Evolutionary conservation across 2,329 filamentous ascomycete genomes (phyloP).

Genomic region (Neoscytalidium dimidiatum): DNA sequence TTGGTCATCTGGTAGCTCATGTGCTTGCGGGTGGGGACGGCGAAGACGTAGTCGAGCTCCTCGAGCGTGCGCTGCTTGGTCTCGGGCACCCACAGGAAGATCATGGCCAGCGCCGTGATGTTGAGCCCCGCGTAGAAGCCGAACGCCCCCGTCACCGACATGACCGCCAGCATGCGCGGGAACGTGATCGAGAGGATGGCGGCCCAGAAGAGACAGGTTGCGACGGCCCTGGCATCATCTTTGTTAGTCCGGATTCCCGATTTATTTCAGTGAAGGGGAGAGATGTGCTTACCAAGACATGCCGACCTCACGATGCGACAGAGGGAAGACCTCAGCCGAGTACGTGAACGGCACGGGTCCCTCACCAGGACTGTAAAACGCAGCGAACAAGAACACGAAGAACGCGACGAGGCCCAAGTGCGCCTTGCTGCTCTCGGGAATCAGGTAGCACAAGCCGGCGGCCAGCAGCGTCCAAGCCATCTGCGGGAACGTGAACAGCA

Average conservation of each 20-base stretch:
- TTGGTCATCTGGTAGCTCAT: constrained; percentile 42
- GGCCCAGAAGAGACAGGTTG: constrained; percentile 63
- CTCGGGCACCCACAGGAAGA: constrained; percentile 60
- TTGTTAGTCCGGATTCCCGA: neutral
- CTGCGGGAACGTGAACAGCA: constrained; percentile 52
- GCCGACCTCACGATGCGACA: constrained; percentile 70
- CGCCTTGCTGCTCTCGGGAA: constrained; percentile 42
- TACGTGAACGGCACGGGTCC: constrained; percentile 67
- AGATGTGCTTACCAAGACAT: constrained; percentile 57
- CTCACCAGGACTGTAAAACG: constrained; percentile 44
- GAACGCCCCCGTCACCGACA: constrained; percentile 58
- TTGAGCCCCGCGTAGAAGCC: constrained; percentile 65
- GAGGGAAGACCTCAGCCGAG: constrained; percentile 68
- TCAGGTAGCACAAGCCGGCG: constrained; percentile 55
- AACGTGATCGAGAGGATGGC: constrained; percentile 65
- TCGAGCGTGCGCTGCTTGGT: constrained; percentile 52
- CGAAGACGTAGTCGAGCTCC: constrained; percentile 55
- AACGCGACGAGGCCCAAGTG: constrained; percentile 55
- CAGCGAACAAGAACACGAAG: constrained; percentile 60
- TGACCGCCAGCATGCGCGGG: constrained; percentile 56
- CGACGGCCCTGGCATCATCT: constrained; percentile 50
- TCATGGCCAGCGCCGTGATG: constrained; percentile 61
- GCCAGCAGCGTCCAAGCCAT: constrained; percentile 52
- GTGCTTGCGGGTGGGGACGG: constrained; percentile 44
- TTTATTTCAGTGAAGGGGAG: neutral